Percentiles rank a stretch among this genome's conserved stretches.
Evolutionary conservation across 176 grass and related monocot genomes (phyloP).

Genomic region (Oryza meridionalis): DNA sequence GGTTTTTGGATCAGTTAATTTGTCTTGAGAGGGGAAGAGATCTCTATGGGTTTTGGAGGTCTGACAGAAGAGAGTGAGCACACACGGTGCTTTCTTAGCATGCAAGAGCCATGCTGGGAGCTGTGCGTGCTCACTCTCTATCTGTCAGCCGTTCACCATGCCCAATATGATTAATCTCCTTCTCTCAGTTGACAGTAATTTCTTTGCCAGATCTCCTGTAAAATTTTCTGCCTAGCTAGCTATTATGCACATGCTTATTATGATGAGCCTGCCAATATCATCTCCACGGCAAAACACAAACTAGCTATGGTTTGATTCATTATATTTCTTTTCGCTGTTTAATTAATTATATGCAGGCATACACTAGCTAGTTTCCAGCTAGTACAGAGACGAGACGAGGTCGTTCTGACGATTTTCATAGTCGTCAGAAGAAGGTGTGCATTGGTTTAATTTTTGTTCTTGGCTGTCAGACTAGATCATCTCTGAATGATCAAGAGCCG

Average conservation of each 20-base stretch:
- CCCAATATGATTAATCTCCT: slow-evolving; percentile 17
- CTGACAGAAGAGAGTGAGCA: slow-evolving; percentile 70
- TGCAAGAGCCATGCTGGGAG: slow-evolving; percentile 48
- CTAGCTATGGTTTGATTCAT: neutral
- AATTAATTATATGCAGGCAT: neutral
- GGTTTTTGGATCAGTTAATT: neutral
- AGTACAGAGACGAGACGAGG: neutral
- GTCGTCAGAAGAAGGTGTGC: neutral
- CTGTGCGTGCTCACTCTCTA: slow-evolving; percentile 62
- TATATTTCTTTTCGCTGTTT: neutral
- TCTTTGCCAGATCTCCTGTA: neutral
- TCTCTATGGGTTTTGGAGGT: slow-evolving; percentile 44
- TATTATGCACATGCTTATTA: neutral
- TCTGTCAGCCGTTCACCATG: slow-evolving; percentile 57
- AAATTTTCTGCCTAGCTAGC: no score
- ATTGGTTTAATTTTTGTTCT: neutral
- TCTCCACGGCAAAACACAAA: neutral
- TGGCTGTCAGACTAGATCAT: neutral
- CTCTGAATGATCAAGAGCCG: neutral
- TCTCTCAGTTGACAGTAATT: neutral
- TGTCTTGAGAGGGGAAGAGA: neutral
- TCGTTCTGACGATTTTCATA: neutral
- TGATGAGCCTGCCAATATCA: neutral
- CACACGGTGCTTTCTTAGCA: slow-evolving; percentile 55
- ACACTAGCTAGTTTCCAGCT: neutral